Evolutionary conservation across 2,329 filamentous ascomycete genomes (phyloP), one percentile per base, ranked within the genome.

Genomic region (Elsinoe perseae): DNA sequence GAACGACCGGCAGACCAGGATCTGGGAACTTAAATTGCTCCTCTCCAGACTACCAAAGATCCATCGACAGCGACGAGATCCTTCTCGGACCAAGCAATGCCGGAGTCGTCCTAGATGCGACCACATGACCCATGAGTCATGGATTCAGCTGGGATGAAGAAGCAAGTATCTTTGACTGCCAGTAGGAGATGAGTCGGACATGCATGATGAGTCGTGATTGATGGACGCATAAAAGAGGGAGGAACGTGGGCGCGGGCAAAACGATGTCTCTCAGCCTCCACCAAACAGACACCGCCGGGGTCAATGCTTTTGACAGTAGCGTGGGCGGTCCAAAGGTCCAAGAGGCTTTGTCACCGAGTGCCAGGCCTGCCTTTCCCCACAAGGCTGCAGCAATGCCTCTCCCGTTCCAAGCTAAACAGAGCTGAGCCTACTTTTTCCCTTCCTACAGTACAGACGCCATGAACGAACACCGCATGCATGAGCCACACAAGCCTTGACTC

Each of bases 371-470:
- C 18, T n/a, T 28, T 23, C 43, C 48, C 48, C 48, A 52, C 48
- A 52, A 52, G 48, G 48, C 48, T 52, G 48, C 48, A 52, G 30
- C 44, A 36, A 28, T 32, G 48, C 48, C 48, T 32, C 25, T 52
- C 28, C 28, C 48, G 32, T 52, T 38, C 23, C 48, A 52, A 34
- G n/a, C 28, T 52, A 36, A 32, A 28, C 30, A 30, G 25, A 52
- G 32, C 28, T 38, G 28, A 34, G 48, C 48, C 48, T 52, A 36
- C 48, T 34, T 52, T 52, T 25, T 12, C 48, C n/a, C 21, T 30
- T 38, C 20, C n/a, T 32, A 34, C 48, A 20, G 10, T 52, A 10
- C 48, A 20, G 21, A 23, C 25, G 30, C 18, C 16, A 50, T 25
- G 9, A 34, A n/a, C 44, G 18, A 30, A 16, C 28, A 50, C 16